Percentiles rank a stretch among this genome's conserved stretches.
Evolutionary conservation across 768 basidiomycete species (phyloP).

Genomic region (Lepiota subincarnata): DNA sequence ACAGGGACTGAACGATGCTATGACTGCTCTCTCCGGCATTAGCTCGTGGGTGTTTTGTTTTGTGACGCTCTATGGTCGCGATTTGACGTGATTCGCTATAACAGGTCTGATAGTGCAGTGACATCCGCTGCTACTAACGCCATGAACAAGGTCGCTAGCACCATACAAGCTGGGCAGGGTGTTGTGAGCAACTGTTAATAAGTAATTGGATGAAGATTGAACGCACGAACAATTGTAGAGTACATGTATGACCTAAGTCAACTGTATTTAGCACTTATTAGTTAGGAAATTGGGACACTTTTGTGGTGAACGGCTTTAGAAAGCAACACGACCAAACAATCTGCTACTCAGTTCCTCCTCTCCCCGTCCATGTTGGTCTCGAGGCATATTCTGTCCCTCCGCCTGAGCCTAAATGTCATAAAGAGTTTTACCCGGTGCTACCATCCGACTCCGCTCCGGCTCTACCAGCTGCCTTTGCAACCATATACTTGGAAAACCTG

Average conservation of each 20-base stretch:
- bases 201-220: neutral
- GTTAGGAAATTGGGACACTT: neutral
- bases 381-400: constrained; percentile 24
- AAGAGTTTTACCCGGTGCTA: constrained; percentile 2
- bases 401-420: neutral
- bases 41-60: constrained; percentile 18
- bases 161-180: constrained; percentile 19
- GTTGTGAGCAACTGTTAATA: constrained; percentile 20
- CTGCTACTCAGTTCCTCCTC: neutral
- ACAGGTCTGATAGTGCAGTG: constrained; percentile 20
- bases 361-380: constrained; percentile 26
- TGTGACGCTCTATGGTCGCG: neutral
- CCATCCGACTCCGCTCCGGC: constrained; percentile 16
- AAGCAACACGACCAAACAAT: neutral
- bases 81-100: neutral
- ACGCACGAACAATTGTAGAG: neutral
- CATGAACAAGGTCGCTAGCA: constrained; percentile 16
- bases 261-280: neutral
- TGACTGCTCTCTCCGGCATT: constrained; percentile 20
- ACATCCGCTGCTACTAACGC: constrained; percentile 18
- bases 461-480: constrained; percentile 21
- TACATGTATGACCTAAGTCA: neutral
- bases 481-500: constrained; percentile 3
- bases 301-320: constrained; percentile 1
- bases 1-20: constrained; percentile 19